phyloP scores from a whole-genome alignment of 169 alveolate species.

The Cryptosporidium felis region DNA sequence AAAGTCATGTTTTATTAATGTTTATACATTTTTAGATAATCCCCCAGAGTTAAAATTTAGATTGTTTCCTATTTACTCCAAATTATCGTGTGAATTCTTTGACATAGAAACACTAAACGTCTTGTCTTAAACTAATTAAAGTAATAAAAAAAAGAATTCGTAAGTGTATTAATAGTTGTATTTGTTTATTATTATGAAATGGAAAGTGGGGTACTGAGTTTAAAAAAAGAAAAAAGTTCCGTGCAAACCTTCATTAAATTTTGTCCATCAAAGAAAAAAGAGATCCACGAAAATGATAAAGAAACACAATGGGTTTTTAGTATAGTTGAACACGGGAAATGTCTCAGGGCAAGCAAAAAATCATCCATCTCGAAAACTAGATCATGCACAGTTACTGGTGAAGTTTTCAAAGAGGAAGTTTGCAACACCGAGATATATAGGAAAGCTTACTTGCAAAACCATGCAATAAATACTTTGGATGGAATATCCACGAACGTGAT shows the following conservation, averaged over 20 bases:
- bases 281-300: not conserved
- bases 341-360: constrained; percentile 28
- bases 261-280: constrained; percentile 33
- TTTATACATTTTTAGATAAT: no score
- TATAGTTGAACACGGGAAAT: not conserved
- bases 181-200: not conserved
- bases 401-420: constrained; percentile 18
- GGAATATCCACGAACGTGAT: constrained; percentile 63
- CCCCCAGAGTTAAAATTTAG: no score
- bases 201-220: constrained; percentile 19
- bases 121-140: no score
- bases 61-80: no score
- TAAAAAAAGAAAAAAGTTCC: constrained; percentile 4
- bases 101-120: no score
- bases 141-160: no score
- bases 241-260: constrained; percentile 28
- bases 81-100: no score
- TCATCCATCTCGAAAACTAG: constrained; percentile 23
- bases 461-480: constrained; percentile 14
- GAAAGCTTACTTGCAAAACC: constrained; percentile 33
- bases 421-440: constrained; percentile 61
- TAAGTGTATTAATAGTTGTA: no score
- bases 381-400: constrained; percentile 25
- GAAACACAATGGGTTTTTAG: constrained; percentile 34
- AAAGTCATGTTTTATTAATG: no score